A percentile compares a stretch with the other conserved stretches of the same genome.
These are phyloP conservation scores for Ambrosia hybrid DNA, from an alignment of 140 eudicot species.

Conservation along the genomic window DNA sequence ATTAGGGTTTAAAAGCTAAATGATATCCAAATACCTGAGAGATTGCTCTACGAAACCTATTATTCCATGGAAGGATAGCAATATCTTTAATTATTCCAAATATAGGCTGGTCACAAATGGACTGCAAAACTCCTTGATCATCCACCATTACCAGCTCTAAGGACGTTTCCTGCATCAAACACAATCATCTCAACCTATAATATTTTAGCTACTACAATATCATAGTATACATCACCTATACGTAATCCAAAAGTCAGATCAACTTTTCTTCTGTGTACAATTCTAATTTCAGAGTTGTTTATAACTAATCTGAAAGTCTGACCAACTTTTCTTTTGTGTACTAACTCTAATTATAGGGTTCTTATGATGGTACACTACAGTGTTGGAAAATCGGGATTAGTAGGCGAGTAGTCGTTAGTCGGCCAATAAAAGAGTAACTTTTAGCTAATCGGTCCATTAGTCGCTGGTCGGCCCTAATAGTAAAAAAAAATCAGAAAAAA, in stretches of 20 bases:
- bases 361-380: no score
- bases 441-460: no score
- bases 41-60: constrained; percentile 38
- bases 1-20: constrained; percentile 3
- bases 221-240: neutral
- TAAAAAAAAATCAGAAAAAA: no score
- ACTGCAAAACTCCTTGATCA: constrained; percentile 78
- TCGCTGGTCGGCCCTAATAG: no score
- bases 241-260: neutral
- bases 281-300: neutral
- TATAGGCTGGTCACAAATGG: constrained; percentile 87
- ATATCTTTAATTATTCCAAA: constrained; percentile 92
- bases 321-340: neutral
- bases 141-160: constrained; percentile 80
- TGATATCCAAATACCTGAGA: constrained; percentile 51
- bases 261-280: neutral
- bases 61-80: constrained; percentile 75
- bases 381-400: no score
- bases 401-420: no score
- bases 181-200: constrained; percentile 3
- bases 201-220: neutral
- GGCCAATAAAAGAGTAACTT: no score
- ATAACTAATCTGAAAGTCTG: neutral
- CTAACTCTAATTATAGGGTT: neutral
- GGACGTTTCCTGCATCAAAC: constrained; percentile 71